Percentiles rank a stretch among this genome's conserved stretches.
Conservation (phyloP, 208 protist species). For the Naegleria fowleri region DNA sequence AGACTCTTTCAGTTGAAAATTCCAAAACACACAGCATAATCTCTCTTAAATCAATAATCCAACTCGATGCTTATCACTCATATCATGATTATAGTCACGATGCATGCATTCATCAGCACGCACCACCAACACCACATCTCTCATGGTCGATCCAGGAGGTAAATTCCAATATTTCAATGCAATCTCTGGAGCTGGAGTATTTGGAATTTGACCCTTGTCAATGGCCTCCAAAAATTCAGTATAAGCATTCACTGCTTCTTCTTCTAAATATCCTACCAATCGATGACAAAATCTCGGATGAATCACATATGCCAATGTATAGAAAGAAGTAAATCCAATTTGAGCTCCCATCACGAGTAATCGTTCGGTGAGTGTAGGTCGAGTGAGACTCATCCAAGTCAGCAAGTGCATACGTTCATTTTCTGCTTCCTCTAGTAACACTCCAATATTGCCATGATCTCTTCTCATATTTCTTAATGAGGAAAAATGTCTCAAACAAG, state of each 20-base stretch:
- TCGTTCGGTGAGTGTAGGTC: slow-evolving; percentile 51
- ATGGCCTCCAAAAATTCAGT: slow-evolving; percentile 43
- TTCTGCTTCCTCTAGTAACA: slow-evolving; percentile 78
- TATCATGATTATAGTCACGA: slow-evolving; percentile 70
- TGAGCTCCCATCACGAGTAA: slow-evolving; percentile 51
- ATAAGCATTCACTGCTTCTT: slow-evolving; percentile 58
- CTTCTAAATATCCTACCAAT: slow-evolving; percentile 59
- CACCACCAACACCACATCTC: slow-evolving; percentile 63
- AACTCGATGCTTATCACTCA: slow-evolving; percentile 40
- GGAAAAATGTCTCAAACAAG: slow-evolving; percentile 59
- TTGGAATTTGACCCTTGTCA: slow-evolving; percentile 40
- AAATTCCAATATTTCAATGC: slow-evolving; percentile 68
- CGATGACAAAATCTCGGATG: slow-evolving; percentile 51
- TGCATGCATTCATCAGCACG: slow-evolving; percentile 70
- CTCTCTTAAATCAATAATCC: background rate
- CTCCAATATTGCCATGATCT: slow-evolving; percentile 82
- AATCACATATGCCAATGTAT: slow-evolving; percentile 53
- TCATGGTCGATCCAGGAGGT: slow-evolving; percentile 49
- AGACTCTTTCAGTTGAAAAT: background rate
- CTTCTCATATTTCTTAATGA: slow-evolving; percentile 60
- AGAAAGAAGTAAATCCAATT: slow-evolving; percentile 56
- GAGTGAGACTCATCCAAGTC: slow-evolving; percentile 56
- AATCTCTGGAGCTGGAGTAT: slow-evolving; percentile 57
- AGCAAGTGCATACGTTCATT: slow-evolving; percentile 88
- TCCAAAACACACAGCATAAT: background rate